phyloP scores from a whole-genome alignment of 2,329 filamentous ascomycete species.

The Alternaria brassicae region DNA sequence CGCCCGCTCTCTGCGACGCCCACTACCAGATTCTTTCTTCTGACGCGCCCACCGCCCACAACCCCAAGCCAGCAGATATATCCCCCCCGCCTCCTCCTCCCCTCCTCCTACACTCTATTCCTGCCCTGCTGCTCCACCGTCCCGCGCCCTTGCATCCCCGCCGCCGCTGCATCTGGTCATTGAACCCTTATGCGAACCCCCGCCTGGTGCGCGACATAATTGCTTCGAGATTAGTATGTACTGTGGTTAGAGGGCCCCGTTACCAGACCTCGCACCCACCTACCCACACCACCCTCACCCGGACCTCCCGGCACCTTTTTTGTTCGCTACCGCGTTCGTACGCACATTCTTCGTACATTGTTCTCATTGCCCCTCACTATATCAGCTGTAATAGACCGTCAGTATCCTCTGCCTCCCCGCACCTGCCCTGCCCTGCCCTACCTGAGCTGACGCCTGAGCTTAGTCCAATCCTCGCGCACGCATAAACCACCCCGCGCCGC shows the following conservation, averaged over 20 bases:
- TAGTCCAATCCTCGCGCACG: conserved; percentile 35
- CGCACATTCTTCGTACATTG: conserved; percentile 36
- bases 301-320: conserved; percentile 25
- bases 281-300: conserved; percentile 29
- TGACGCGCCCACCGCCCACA: background rate
- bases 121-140: conserved; percentile 1
- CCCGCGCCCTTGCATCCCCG: conserved; percentile 41
- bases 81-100: background rate
- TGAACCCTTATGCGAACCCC: conserved; percentile 50
- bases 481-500: conserved; percentile 34
- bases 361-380: conserved; percentile 23
- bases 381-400: conserved; percentile 24
- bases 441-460: conserved; percentile 46
- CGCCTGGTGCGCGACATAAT: conserved; percentile 48
- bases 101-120: conserved; percentile 1
- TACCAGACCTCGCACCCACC: conserved; percentile 34
- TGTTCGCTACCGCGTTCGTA: conserved; percentile 33
- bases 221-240: conserved; percentile 51
- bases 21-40: conserved; percentile 7
- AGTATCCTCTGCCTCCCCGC: conserved; percentile 21
- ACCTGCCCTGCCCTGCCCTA: conserved; percentile 18
- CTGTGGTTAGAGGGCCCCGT: conserved; percentile 37
- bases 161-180: conserved; percentile 28
- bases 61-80: conserved; percentile 1
- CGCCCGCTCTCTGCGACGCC: conserved; percentile 6